phyloP scores from a whole-genome alignment of 2,329 filamentous ascomycete genomes.

The Botrytis tulipae region DNA sequence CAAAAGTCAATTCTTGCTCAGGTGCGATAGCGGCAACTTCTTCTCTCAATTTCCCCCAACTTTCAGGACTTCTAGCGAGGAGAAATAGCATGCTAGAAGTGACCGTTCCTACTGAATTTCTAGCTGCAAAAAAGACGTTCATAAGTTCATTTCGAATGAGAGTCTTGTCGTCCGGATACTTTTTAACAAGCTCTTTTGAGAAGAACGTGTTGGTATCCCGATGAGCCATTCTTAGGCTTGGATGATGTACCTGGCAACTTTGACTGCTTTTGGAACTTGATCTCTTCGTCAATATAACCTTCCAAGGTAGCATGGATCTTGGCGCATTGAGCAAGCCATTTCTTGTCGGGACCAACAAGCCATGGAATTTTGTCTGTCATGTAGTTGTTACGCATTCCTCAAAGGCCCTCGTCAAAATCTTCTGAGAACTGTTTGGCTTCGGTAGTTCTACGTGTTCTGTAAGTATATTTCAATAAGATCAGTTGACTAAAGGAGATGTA shows the following conservation, averaged over 20 bases:
- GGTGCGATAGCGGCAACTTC: conserved; percentile 37
- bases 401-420: conserved; percentile 22
- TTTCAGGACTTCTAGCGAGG: conserved; percentile 34
- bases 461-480: not conserved
- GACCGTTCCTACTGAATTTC: too few relatives aligned
- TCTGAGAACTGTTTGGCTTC: conserved; percentile 16
- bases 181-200: conserved; percentile 47
- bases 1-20: conserved; percentile 44
- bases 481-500: not conserved
- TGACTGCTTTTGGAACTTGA: conserved; percentile 7
- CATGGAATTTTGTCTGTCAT: conserved; percentile 19
- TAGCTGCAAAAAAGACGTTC: conserved; percentile 26
- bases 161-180: conserved; percentile 43
- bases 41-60: conserved; percentile 35
- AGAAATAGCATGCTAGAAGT: conserved; percentile 24
- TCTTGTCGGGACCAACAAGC: conserved; percentile 12
- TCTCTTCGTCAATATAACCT: conserved; percentile 24
- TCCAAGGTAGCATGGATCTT: conserved; percentile 23
- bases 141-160: conserved; percentile 39
- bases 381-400: conserved; percentile 20
- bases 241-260: not conserved
- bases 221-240: not conserved
- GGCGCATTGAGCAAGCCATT: conserved; percentile 18
- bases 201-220: conserved; percentile 41
- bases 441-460: not conserved